Evolutionary conservation across 495 filamentous ascomycete species (phyloP), one percentile per base, ranked within the genome.

Genomic region (Chaetomidium leptoderma): DNA sequence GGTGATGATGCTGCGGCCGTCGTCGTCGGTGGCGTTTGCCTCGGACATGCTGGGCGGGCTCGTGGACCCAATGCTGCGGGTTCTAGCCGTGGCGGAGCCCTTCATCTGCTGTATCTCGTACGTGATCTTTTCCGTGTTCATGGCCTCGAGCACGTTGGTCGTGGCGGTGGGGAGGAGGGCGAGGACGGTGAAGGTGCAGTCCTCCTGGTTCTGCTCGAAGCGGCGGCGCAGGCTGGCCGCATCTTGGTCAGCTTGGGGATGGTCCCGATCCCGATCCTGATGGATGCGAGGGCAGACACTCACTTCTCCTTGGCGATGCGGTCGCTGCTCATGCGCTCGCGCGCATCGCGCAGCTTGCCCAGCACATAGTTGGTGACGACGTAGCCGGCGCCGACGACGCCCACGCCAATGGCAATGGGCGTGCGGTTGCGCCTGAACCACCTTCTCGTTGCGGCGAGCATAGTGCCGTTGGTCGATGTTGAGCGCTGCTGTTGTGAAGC

Each of bases 131-230:
- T 97, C 93, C 24, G 95, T 93, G 23, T 92, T 89, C 57, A 97
- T 79, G 16, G 86, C 87, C 58, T 90, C 85, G 57, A 96, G 75
- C 59, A 98, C 90, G 65, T 95, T 88, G 56, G 92, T 83, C 8
- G 90, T 90, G 6, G 90, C 89, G 32, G 91, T 93, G 2, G 95
- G 95, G 11, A 98, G 79, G 51, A 98, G 79, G n/a, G 90, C 93
- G 16, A 96, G 86, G 24, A 97, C 90, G n/a, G 93, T 98, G 70
- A 90, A 95, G 45, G 91, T 96, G 72, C 93, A 98, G 72, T 97
- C 95, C 69, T 95, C 92, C 64, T 98, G 93, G 67, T 98, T 97
- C 70, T 97, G 93, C 70, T 97, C 89, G 76, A 98, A 98, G 62
- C 93, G 86, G 54, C 93, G 87, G 45, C 91, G 89, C 61, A 98